These are phyloP conservation scores for Tuber borchii DNA, from an alignment of 495 filamentous ascomycete species.

Conservation along the genomic window DNA sequence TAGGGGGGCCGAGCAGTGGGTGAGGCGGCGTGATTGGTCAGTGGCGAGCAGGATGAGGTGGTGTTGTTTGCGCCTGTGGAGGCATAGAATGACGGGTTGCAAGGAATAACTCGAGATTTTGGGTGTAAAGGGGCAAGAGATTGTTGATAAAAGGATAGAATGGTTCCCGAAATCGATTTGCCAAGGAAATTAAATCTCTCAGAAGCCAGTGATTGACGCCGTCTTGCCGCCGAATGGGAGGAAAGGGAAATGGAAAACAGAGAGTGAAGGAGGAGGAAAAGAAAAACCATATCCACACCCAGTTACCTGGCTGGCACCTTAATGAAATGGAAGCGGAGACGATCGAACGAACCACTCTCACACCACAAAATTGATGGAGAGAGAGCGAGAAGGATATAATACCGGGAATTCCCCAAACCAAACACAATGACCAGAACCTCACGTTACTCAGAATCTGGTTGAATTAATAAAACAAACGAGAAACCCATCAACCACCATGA, in stretches of 20 bases:
- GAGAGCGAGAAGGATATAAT: too few relatives aligned
- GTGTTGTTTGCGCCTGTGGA: neutral
- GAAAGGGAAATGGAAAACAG: neutral
- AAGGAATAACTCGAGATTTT: neutral
- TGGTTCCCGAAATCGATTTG: neutral
- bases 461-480: neutral
- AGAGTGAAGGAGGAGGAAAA: neutral
- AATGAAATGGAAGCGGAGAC: neutral
- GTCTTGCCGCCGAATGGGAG: neutral
- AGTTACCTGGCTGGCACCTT: too few relatives aligned
- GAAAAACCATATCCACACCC: neutral
- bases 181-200: conserved; percentile 2
- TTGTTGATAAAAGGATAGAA: neutral
- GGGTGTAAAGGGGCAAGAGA: neutral
- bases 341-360: neutral
- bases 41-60: neutral
- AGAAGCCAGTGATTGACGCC: neutral
- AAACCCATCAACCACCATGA: neutral
- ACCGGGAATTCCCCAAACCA: neutral
- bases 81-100: neutral
- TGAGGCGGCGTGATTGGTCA: neutral
- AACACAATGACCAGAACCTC: neutral
- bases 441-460: neutral
- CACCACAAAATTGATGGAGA: neutral
- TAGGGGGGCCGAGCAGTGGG: neutral